Evolutionary conservation across 2,329 filamentous ascomycete genomes (phyloP).

Genomic region (Pyrenochaeta sp.): DNA sequence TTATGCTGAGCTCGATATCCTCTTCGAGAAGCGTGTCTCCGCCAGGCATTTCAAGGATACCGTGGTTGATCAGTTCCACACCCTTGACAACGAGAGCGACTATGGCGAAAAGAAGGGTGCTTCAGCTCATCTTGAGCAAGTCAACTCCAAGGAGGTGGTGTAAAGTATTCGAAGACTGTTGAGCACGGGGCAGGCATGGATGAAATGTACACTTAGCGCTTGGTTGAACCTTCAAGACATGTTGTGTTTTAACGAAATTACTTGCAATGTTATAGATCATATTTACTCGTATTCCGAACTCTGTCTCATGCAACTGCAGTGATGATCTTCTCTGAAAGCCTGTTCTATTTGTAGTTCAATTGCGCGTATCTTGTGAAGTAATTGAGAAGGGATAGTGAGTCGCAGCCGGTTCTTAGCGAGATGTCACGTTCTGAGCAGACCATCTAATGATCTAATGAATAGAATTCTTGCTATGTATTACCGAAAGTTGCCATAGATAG

Average conservation of each 20-base stretch:
- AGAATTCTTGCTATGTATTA: slow-evolving; percentile 1
- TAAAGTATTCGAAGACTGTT: neutral
- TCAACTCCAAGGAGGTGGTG: slow-evolving; percentile 21
- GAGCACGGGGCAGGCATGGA: too few relatives aligned
- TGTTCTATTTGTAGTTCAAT: too few relatives aligned
- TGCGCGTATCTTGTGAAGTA: too few relatives aligned
- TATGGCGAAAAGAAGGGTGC: slow-evolving; percentile 32
- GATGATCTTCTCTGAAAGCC: too few relatives aligned
- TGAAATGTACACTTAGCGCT: too few relatives aligned
- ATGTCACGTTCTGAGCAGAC: too few relatives aligned
- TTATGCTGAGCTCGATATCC: slow-evolving; percentile 83
- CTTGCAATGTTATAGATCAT: neutral
- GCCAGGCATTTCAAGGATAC: slow-evolving; percentile 42
- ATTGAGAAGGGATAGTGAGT: too few relatives aligned
- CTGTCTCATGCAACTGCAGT: too few relatives aligned
- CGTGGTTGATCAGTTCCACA: slow-evolving; percentile 32
- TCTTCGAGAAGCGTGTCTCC: slow-evolving; percentile 69
- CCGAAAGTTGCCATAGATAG: slow-evolving; percentile 34
- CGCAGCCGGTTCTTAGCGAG: too few relatives aligned
- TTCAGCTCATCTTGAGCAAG: slow-evolving; percentile 34
- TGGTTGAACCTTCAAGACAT: too few relatives aligned
- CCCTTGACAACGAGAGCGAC: slow-evolving; percentile 26
- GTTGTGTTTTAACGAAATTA: slow-evolving; percentile 2
- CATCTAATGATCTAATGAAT: too few relatives aligned
- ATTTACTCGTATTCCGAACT: neutral